Evolutionary conservation across 257 asterid genomes (phyloP), one percentile per base, ranked within the genome.

Genomic region (Solanum chilense): DNA sequence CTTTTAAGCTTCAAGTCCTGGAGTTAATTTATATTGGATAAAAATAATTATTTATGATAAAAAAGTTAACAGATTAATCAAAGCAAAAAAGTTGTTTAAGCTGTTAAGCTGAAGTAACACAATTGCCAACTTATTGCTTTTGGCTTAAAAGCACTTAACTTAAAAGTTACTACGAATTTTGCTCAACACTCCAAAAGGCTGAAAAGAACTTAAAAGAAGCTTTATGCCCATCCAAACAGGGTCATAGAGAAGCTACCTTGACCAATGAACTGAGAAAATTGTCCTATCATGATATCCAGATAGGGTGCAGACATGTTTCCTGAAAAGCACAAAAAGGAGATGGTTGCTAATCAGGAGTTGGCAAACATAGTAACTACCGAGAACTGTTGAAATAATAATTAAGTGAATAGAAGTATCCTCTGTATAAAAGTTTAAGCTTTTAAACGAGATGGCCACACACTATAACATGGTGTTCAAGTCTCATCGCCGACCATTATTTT

Each of bases 201-300:
- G 69, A 62, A 60, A 62, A 62, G 69, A 62, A 62, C 29, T 62
- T 62, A 10, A 21, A 62, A 23, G 69, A 12, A 62, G 7, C 69
- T 62, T 62, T 60, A 60, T 60, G 69, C 29, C 15, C 31, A 62
- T 62, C 70, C 31, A 62, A 62, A n/a, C 70, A 62, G 31, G 29
- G 7, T 62, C 31, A 23, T 62, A 68, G 52, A 66, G 58, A 78
- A 35, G 88, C 68, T 90, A 97, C 99, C 98, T 93, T 87, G 99
- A 96, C 99, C 99, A 97, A 82, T 96, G 93, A 86, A 96, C 92
- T 23, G 98, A 92, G 91, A 97, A 97, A 88, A 97, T 91, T 75
- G 99, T 96, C 68, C 98, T 94, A 89, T 94, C 97, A 85, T 97
- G 99, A 92, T 93, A 97, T 87, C 99, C 99, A 88, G 98, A 92